Base-by-base conservation (phyloP, 441 rosid genomes). In the Melianthus villosus region DNA sequence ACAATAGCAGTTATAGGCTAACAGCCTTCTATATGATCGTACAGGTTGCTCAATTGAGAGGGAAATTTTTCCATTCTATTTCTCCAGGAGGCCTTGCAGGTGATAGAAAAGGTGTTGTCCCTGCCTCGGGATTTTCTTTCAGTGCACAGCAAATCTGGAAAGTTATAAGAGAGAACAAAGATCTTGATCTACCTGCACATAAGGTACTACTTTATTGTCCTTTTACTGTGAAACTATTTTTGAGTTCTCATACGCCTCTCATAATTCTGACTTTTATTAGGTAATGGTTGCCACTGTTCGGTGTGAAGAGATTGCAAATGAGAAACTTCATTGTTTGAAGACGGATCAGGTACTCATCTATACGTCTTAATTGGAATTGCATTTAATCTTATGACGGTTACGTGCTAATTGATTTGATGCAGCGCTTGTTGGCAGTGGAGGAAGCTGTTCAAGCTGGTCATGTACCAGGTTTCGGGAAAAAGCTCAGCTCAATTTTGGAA, bases 71-170 rank as follows among this genome's bases (percentile, higher is more conserved):
- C 57, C 72, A 73, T 54, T 75, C 89, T 44, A 73, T 68, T 59
- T 70, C 82, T 56, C 93, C 86, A 5, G 84, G 93, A 42, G 84
- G 93, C 38, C 83, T 86, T 50, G 70, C 85, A 17, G 89, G 92
- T 63, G 79, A 86, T 51, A 63, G 85, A 48, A 67, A 67, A 34
- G 82, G 78, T 43, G 77, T 67, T 16, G 78, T 79, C 44, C 89
- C 94, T 42, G 96, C 96, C 46, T 75, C 94, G 11, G 93, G 83
- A 31, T 86, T 86, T 66, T 71, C 89, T 31, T 75, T 75, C 40
- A 73, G 89, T 49, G 63, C 80, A 11, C 89, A 79, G 52, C 68
- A 75, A 54, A 79, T 77, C 35, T 86, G 97, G 93, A 73, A 69
- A 67, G 71, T 65, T 29, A 82, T 86, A 42, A 79, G 61, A 46